These are phyloP conservation scores for Penicillium sclerotigenum DNA, from an alignment of 2,329 filamentous ascomycete genomes.

Conservation along the genomic window DNA sequence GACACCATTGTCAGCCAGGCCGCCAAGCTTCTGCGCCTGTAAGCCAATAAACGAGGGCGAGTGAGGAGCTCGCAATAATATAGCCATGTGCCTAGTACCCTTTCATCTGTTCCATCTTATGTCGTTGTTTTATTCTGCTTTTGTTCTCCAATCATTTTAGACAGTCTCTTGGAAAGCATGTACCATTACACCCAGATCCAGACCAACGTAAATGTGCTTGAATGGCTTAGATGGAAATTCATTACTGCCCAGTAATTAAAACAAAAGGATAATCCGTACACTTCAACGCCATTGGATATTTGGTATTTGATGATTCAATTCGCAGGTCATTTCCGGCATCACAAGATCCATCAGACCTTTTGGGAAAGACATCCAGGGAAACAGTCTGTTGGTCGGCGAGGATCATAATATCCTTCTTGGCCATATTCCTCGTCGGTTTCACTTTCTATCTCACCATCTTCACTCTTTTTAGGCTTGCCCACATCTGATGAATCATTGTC, in stretches of 20 bases:
- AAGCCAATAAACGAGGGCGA: constrained; percentile 35
- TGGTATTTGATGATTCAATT: background rate
- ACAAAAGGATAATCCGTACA: background rate
- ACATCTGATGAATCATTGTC: constrained; percentile 5
- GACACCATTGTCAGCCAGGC: constrained; percentile 81
- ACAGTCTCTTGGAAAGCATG: constrained; percentile 27
- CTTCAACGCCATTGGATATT: background rate
- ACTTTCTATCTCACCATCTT: constrained; percentile 58
- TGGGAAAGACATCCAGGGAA: constrained; percentile 36
- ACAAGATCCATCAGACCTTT: constrained; percentile 4
- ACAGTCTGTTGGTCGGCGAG: constrained; percentile 52
- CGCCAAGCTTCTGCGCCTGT: constrained; percentile 82
- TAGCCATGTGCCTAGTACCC: constrained; percentile 36
- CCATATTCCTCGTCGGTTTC: constrained; percentile 68
- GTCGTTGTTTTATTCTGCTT: constrained; percentile 25
- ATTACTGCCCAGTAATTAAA: background rate
- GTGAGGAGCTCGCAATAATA: constrained; percentile 26
- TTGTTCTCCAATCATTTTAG: constrained; percentile 19
- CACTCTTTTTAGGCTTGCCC: constrained; percentile 2
- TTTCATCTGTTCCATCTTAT: constrained; percentile 26
- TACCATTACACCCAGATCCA: constrained; percentile 23
- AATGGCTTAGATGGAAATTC: constrained; percentile 12
- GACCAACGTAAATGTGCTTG: constrained; percentile 16
- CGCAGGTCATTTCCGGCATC: background rate
- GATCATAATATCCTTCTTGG: constrained; percentile 50